Conservation (phyloP, 1,284 basidiomycete species). For the Heliocybe sulcata region DNA sequence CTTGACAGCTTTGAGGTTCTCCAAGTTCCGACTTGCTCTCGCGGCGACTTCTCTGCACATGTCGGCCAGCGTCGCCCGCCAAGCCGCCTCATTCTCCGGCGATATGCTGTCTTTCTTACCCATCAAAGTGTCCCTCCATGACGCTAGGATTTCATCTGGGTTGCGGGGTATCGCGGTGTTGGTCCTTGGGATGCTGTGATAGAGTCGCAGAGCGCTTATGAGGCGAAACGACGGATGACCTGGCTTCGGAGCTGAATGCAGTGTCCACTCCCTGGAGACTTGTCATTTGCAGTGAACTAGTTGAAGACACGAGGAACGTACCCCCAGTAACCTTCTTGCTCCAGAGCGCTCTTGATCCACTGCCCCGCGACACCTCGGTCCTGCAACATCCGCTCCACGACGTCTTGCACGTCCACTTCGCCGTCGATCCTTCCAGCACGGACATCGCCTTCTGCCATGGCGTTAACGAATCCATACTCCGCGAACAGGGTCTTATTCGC, state of each 20-base stretch:
- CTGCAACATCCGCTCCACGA: slow-evolving; percentile 43
- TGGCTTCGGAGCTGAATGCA: slow-evolving; percentile 51
- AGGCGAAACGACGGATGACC: slow-evolving; percentile 73
- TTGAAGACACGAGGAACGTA: slow-evolving; percentile 23
- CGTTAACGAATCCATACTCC: slow-evolving; percentile 79
- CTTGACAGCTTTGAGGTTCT: slow-evolving; percentile 3
- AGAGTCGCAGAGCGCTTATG: slow-evolving; percentile 62
- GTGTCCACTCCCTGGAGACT: slow-evolving; percentile 59
- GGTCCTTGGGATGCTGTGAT: slow-evolving; percentile 28
- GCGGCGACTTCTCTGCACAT: slow-evolving; percentile 29
- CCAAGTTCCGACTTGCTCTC: slow-evolving; percentile 20
- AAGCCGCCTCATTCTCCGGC: slow-evolving; percentile 36
- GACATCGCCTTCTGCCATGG: slow-evolving; percentile 20
- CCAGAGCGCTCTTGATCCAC: slow-evolving; percentile 43
- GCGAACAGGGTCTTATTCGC: slow-evolving; percentile 67
- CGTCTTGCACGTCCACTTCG: slow-evolving; percentile 59
- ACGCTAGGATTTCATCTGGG: slow-evolving; percentile 23
- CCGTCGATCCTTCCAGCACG: slow-evolving; percentile 23
- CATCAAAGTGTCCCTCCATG: slow-evolving; percentile 49
- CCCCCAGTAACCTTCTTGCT: slow-evolving; percentile 71
- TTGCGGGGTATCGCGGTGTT: slow-evolving; percentile 2
- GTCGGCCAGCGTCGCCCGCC: slow-evolving; percentile 23
- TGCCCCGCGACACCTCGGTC: slow-evolving; percentile 27
- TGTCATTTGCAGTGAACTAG: slow-evolving; percentile 6
- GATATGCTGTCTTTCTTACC: slow-evolving; percentile 38